Conservation (phyloP, 148 eudicot species). For the Talinum fruticosum region DNA sequence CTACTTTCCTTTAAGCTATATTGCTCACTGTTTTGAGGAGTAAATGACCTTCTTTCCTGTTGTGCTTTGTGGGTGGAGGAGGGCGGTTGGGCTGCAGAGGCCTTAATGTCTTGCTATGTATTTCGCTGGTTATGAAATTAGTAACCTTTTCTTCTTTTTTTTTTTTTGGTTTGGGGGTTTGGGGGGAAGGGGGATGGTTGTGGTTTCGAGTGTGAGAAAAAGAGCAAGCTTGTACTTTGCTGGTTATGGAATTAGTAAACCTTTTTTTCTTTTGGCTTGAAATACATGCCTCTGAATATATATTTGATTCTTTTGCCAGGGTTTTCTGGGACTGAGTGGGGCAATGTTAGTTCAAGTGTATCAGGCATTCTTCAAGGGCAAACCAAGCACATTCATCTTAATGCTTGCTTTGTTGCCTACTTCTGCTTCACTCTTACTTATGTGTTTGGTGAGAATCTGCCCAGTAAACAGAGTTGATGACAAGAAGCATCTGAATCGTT, state of each 20-base stretch:
- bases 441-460: conserved; percentile 56
- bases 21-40: neutral
- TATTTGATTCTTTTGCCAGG: conserved; percentile 39
- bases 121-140: no score
- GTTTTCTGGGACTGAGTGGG: conserved; percentile 91
- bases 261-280: neutral
- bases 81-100: neutral
- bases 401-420: conserved; percentile 80
- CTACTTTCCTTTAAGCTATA: neutral
- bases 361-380: conserved; percentile 49
- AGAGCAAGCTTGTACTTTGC: neutral
- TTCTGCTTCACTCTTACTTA: conserved; percentile 45
- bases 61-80: neutral
- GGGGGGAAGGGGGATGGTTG: neutral
- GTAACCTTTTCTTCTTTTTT: neutral
- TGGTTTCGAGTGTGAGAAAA: no score
- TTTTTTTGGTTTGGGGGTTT: no score
- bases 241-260: neutral
- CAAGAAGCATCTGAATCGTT: conserved; percentile 60
- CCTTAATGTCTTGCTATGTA: neutral
- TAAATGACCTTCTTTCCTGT: neutral
- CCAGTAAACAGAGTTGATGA: conserved; percentile 40
- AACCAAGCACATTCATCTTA: conserved; percentile 59
- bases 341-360: conserved; percentile 79
- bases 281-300: neutral